phyloP scores from a whole-genome alignment of 495 filamentous ascomycete species.

The Neurospora tetrasperma region DNA sequence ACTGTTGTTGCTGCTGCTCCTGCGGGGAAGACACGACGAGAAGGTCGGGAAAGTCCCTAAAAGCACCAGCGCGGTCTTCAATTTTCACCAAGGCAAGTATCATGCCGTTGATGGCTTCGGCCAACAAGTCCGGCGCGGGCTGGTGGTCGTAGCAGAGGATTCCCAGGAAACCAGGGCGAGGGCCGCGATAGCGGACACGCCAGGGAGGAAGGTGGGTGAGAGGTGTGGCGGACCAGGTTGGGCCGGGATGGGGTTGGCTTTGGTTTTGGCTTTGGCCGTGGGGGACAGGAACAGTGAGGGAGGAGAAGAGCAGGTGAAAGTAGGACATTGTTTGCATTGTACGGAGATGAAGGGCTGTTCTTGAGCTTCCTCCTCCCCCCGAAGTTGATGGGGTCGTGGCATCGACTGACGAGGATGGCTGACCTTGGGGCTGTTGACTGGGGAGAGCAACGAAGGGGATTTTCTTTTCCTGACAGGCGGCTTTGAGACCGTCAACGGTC shows the following conservation, averaged over 20 bases:
- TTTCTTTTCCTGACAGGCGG: constrained; percentile 19
- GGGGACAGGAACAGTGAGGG: neutral
- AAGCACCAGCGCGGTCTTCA: constrained; percentile 21
- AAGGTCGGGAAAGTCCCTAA: constrained; percentile 12
- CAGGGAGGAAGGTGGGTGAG: constrained; percentile 30
- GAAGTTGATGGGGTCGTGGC: constrained; percentile 35
- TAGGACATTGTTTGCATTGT: constrained; percentile 77
- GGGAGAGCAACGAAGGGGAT: constrained; percentile 35
- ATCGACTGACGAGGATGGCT: constrained; percentile 32
- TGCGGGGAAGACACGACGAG: neutral
- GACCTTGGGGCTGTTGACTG: constrained; percentile 34
- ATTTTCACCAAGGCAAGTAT: constrained; percentile 32
- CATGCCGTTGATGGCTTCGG: constrained; percentile 36
- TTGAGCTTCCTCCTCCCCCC: constrained; percentile 18
- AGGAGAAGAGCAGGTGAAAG: constrained; percentile 43
- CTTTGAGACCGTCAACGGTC: constrained; percentile 46
- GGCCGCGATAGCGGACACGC: constrained; percentile 28
- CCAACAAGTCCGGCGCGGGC: constrained; percentile 25
- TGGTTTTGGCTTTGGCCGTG: neutral
- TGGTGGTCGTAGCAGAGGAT: constrained; percentile 40
- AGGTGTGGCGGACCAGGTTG: constrained; percentile 27
- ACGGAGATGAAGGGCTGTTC: constrained; percentile 58
- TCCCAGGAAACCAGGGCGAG: constrained; percentile 25
- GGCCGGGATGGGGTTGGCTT: no score
- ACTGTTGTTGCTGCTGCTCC: constrained; percentile 3